phyloP scores from a whole-genome alignment of 2,329 filamentous ascomycete genomes.

The Delphinella strobiligena region DNA sequence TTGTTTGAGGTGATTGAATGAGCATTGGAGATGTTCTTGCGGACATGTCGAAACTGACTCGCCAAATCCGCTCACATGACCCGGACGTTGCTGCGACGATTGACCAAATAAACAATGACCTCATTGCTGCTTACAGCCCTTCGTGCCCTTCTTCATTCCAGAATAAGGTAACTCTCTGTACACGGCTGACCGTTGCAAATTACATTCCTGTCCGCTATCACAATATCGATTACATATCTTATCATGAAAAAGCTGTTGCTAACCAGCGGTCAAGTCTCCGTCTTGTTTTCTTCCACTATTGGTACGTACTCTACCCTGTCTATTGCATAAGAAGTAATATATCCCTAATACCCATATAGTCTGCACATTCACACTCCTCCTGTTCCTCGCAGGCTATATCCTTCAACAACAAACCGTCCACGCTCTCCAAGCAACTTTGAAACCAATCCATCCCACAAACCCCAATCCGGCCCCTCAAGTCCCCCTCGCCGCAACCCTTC shows the following conservation, averaged over 20 bases:
- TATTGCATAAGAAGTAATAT: constrained; percentile 6
- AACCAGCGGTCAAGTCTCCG: constrained; percentile 57
- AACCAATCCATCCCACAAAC: constrained; percentile 35
- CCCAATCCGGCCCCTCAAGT: constrained; percentile 12
- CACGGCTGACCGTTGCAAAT: constrained; percentile 8
- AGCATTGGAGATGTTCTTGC: too few relatives aligned
- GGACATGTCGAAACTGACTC: too few relatives aligned
- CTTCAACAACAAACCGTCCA: constrained; percentile 76
- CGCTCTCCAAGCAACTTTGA: constrained; percentile 51
- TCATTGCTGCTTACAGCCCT: not conserved
- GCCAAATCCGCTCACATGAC: too few relatives aligned
- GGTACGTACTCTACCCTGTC: constrained; percentile 34
- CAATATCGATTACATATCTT: not conserved
- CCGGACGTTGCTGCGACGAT: constrained; percentile 8
- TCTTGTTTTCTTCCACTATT: constrained; percentile 51
- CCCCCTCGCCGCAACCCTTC: constrained; percentile 10
- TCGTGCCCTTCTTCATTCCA: too few relatives aligned
- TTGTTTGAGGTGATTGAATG: too few relatives aligned
- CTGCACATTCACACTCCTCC: constrained; percentile 62
- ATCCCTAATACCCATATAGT: constrained; percentile 33
- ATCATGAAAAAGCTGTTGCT: constrained; percentile 40
- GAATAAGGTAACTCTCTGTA: too few relatives aligned
- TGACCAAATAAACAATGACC: constrained; percentile 9
- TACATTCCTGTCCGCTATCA: not conserved
- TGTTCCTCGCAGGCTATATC: constrained; percentile 80